Percentiles rank a stretch among this genome's conserved stretches.
phyloP scores from a whole-genome alignment of 2,329 filamentous ascomycete genomes.

The Pochonia chlamydosporia region DNA sequence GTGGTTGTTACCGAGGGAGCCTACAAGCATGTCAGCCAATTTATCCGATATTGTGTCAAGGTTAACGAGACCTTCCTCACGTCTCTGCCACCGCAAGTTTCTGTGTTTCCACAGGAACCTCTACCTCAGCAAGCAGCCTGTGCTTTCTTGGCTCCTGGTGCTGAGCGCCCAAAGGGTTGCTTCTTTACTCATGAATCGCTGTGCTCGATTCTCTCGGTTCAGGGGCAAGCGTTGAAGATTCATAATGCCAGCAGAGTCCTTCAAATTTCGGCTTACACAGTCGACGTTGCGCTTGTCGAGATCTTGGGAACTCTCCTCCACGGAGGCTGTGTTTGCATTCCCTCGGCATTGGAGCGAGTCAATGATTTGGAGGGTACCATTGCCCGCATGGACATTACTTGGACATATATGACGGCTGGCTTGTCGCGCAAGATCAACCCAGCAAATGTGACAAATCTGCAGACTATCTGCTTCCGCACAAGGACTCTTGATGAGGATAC shows the following conservation, averaged over 20 bases:
- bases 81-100: conserved; percentile 24
- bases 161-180: conserved; percentile 49
- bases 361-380: conserved; percentile 46
- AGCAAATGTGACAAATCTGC: conserved; percentile 28
- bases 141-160: conserved; percentile 51
- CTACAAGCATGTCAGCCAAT: conserved; percentile 31
- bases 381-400: conserved; percentile 42
- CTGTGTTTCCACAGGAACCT: conserved; percentile 24
- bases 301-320: conserved; percentile 45
- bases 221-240: conserved; percentile 45
- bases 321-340: conserved; percentile 56
- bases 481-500: conserved; percentile 44
- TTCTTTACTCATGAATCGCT: conserved; percentile 57
- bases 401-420: conserved; percentile 52
- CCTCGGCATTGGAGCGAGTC: conserved; percentile 41
- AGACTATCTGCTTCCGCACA: conserved; percentile 41
- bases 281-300: conserved; percentile 47
- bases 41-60: conserved; percentile 34
- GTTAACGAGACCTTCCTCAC: conserved; percentile 36
- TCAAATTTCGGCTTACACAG: conserved; percentile 48
- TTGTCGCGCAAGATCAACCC: conserved; percentile 43
- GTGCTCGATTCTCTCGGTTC: conserved; percentile 45
- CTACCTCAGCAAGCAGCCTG: conserved; percentile 48
- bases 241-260: conserved; percentile 47
- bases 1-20: conserved; percentile 39